Base-by-base conservation (phyloP, 345 rosid genomes). In the Sapria himalayana region DNA sequence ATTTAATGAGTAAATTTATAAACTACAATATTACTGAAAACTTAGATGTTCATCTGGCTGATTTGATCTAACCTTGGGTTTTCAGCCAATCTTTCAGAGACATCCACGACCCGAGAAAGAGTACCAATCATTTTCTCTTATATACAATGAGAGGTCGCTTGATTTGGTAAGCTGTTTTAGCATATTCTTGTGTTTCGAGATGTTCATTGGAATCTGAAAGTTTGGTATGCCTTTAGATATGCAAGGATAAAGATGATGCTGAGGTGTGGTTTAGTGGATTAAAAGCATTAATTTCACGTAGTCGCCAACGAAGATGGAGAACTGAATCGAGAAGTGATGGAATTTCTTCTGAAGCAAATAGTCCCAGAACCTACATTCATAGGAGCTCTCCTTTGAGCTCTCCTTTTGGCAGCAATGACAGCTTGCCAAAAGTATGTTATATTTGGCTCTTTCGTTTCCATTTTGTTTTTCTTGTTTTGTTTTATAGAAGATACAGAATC, bases 41-140 rank as follows among this genome's bases (percentile, higher is more conserved):
- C n/a, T n/a, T n/a, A n/a, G n/a, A n/a, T n/a, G n/a, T n/a, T n/a
- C n/a, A n/a, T n/a, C n/a, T n/a, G n/a, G n/a, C n/a, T n/a, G n/a
- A n/a, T n/a, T n/a, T n/a, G n/a, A n/a, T n/a, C n/a, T n/a, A n/a
- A n/a, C n/a, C n/a, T n/a, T n/a, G n/a, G n/a, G 54, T 33, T 52
- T 65, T 59, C 84, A 82, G 98, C 92, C 86, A 45, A 89, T 82
- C 52, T 89, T 89, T 63, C 95, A 82, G 64, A 71, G 98, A 63
- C 67, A 79, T 69, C 98, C 93, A 29, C 84, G 95, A 16, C 98
- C 98, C 7, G 98, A 89, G 72, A 89, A 89, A 74, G 98, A 89
- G 60, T 89, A 82, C 51, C 98, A 89, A 63, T 89, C 98, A 8
- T 82, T 89, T 69, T 89, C 98, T 36, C 86, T 89, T 42, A 89